Conservation (phyloP, 306 rosid genomes). For the Pyrus communis region DNA sequence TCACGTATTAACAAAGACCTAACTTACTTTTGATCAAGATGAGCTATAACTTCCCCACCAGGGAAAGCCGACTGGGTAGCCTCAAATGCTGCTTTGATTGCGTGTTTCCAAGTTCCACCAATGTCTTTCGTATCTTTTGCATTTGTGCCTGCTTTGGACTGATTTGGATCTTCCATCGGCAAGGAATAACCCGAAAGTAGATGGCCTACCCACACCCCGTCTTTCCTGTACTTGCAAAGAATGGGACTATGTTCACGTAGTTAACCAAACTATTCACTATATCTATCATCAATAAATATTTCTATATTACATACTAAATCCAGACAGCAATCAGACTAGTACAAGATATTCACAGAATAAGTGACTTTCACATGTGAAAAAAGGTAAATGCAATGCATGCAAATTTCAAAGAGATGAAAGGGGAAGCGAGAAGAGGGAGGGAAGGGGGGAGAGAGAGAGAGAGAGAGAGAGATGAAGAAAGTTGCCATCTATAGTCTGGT, state of each 20-base stretch:
- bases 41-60: conserved; percentile 88
- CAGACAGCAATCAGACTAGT: background rate
- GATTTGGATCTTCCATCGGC: conserved; percentile 93
- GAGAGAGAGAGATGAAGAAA: background rate
- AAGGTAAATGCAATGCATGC: background rate
- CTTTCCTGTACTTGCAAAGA: conserved; percentile 50
- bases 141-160: conserved; percentile 43
- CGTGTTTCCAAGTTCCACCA: conserved; percentile 83
- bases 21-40: conserved; percentile 93
- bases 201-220: conserved; percentile 95
- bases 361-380: background rate
- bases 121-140: conserved; percentile 36
- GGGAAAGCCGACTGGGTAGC: conserved; percentile 75
- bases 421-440: background rate
- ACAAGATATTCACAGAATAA: background rate
- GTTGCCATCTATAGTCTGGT: background rate
- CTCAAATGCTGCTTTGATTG: conserved; percentile 67
- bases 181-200: conserved; percentile 86
- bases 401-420: background rate
- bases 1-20: background rate
- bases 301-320: background rate
- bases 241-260: background rate
- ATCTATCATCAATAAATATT: background rate
- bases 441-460: too few relatives aligned
- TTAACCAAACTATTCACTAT: background rate